Conservation (phyloP, 2,329 filamentous ascomycete genomes). For the Colletotrichum lindemuthianum region DNA sequence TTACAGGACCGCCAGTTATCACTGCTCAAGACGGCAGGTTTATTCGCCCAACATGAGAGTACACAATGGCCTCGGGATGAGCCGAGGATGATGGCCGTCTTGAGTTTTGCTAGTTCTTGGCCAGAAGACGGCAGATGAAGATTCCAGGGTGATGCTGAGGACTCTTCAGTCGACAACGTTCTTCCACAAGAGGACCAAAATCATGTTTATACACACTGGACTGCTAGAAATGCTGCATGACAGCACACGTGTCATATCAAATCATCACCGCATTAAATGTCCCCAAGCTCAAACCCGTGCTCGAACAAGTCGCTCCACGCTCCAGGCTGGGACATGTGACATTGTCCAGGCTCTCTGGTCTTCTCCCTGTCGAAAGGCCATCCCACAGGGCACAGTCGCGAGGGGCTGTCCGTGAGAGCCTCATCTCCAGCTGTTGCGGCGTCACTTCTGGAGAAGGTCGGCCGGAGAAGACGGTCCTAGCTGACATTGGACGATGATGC, state of each 20-base stretch:
- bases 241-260: neutral
- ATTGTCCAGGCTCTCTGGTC: neutral
- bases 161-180: too few species aligned
- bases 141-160: too few species aligned
- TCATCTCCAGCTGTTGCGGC: neutral
- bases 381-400: constrained; percentile 36
- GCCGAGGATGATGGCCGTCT: too few species aligned
- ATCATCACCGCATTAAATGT: constrained; percentile 5
- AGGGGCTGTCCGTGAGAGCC: constrained; percentile 31
- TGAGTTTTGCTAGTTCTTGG: too few species aligned
- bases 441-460: neutral
- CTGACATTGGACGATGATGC: constrained; percentile 1
- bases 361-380: constrained; percentile 4
- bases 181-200: too few species aligned
- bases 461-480: constrained; percentile 8
- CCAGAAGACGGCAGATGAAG: too few species aligned
- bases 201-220: neutral
- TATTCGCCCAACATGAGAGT: too few species aligned
- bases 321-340: neutral
- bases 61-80: too few species aligned
- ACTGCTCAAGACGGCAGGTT: too few species aligned
- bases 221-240: too few species aligned
- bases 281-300: constrained; percentile 22
- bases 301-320: constrained; percentile 25
- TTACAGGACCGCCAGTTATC: too few species aligned